Percentiles rank a stretch among this genome's conserved stretches.
Conservation (phyloP, 148 eudicot genomes). For the Vaccinium myrtillus region DNA sequence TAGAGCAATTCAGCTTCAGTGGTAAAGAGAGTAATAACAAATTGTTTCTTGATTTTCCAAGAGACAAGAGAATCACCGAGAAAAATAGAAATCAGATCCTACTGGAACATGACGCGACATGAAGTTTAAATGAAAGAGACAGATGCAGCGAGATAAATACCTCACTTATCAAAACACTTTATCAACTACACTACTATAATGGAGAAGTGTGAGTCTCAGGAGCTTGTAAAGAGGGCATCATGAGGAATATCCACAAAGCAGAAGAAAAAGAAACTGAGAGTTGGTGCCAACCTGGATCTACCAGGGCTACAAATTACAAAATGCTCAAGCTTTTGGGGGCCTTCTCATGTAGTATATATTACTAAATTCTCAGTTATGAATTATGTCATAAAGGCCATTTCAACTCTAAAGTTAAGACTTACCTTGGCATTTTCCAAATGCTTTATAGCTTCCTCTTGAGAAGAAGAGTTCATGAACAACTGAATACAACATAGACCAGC, state of each 20-base stretch:
- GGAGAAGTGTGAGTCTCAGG: not conserved
- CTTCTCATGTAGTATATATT: not conserved
- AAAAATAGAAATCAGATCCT: too few species aligned
- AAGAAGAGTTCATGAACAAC: slow-evolving; percentile 87
- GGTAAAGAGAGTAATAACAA: too few species aligned
- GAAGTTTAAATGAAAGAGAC: not conserved
- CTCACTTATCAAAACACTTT: not conserved
- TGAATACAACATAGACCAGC: slow-evolving; percentile 99
- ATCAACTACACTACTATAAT: too few species aligned
- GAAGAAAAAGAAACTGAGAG: not conserved
- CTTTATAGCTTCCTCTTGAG: slow-evolving; percentile 79
- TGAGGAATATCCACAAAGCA: not conserved
- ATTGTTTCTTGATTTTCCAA: too few species aligned
- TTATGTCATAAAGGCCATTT: not conserved
- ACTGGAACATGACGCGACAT: not conserved
- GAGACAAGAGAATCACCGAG: too few species aligned
- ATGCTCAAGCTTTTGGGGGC: not conserved
- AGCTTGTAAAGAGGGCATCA: not conserved
- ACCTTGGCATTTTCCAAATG: slow-evolving; percentile 96
- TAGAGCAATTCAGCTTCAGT: too few species aligned
- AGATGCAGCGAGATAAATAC: not conserved
- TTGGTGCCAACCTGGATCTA: not conserved
- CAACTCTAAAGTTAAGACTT: slow-evolving; percentile 8
- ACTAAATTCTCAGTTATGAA: not conserved
- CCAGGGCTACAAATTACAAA: not conserved